Evolutionary conservation across 1,284 basidiomycete species (phyloP).

Genomic region (Ganoderma sp.): DNA sequence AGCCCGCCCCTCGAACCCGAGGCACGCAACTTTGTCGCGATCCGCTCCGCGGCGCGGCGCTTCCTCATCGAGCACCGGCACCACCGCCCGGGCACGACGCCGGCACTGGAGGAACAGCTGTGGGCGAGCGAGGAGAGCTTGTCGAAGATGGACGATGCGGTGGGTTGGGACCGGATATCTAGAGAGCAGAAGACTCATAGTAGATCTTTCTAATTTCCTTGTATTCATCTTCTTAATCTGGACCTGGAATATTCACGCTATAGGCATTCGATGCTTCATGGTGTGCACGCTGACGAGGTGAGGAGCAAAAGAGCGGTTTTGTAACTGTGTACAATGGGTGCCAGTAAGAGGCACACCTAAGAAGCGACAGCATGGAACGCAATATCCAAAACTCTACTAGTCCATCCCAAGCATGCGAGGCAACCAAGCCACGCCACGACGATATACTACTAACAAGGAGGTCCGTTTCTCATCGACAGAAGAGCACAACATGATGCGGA

Average conservation of each 20-base stretch:
- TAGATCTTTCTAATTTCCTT: slow-evolving; percentile 6
- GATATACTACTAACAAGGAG: slow-evolving; percentile 25
- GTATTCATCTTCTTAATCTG: neutral
- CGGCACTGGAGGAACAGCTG: slow-evolving; percentile 32
- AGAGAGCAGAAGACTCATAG: slow-evolving; percentile 14
- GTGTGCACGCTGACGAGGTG: neutral
- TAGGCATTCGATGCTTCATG: neutral
- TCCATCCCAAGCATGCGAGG: slow-evolving; percentile 21
- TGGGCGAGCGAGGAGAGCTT: slow-evolving; percentile 32
- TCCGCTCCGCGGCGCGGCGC: slow-evolving; percentile 30
- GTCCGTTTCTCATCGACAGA: slow-evolving; percentile 30
- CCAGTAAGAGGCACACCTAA: neutral
- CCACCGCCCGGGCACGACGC: slow-evolving; percentile 23
- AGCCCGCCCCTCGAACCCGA: slow-evolving; percentile 16
- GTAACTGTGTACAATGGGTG: slow-evolving; percentile 8
- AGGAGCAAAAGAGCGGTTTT: neutral
- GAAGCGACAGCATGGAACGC: neutral
- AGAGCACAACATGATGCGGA: slow-evolving; percentile 28
- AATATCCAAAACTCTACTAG: slow-evolving; percentile 8
- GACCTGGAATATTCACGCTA: neutral
- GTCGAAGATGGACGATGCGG: slow-evolving; percentile 29
- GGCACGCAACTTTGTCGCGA: slow-evolving; percentile 30
- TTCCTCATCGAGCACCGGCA: slow-evolving; percentile 23
- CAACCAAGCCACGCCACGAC: slow-evolving; percentile 7
- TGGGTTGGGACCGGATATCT: slow-evolving; percentile 25